A percentile compares a stretch with the other conserved stretches of the same genome.
Conservation (phyloP, 768 basidiomycete species). For the Dacryopinax spathularia region DNA sequence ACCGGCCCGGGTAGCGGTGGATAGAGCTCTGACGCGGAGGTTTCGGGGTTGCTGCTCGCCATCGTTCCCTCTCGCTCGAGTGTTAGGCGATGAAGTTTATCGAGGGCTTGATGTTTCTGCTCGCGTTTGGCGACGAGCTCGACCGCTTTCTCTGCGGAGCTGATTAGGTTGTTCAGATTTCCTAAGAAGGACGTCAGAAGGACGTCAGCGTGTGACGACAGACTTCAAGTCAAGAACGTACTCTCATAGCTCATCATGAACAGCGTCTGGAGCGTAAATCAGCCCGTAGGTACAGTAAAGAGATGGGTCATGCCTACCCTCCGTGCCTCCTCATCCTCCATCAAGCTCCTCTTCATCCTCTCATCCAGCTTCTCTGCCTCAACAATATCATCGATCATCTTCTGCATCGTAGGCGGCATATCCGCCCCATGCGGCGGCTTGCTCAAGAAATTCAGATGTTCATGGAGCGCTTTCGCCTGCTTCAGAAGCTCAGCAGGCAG, state of each 20-base stretch:
- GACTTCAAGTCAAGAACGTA: no score
- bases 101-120: background rate
- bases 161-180: background rate
- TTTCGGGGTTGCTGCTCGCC: background rate
- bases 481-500: background rate
- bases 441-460: slow-evolving; percentile 1
- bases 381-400: background rate
- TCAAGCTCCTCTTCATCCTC: background rate
- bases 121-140: background rate
- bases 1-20: background rate
- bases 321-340: background rate
- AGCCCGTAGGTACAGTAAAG: background rate
- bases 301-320: background rate
- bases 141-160: background rate
- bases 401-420: background rate
- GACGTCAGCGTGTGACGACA: no score
- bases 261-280: background rate
- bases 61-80: background rate
- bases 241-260: slow-evolving; percentile 3
- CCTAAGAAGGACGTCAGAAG: background rate
- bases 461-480: background rate
- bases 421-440: background rate
- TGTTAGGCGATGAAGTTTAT: background rate
- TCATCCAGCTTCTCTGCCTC: background rate
- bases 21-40: background rate